Conservation (phyloP, 2,329 filamentous ascomycete genomes). For the Pseudovirgaria hyperparasitica region DNA sequence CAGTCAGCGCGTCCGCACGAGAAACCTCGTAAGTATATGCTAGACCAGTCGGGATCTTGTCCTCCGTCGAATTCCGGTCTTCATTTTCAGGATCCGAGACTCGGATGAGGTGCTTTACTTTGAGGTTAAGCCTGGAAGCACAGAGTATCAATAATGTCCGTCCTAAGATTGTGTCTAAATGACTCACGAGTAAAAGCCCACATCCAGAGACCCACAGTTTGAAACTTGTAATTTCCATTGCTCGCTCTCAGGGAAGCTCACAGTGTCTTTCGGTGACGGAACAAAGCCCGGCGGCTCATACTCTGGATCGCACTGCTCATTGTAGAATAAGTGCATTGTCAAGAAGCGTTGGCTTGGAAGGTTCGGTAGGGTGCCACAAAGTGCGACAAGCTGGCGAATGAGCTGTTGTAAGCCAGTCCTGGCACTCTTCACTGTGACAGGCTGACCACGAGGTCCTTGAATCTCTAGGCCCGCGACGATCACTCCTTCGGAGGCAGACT, state of each 20-base stretch:
- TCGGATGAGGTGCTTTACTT: too few relatives aligned
- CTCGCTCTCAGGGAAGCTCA: constrained; percentile 24
- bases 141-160: too few relatives aligned
- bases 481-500: constrained; percentile 4
- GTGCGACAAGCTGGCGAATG: constrained; percentile 27
- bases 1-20: too few relatives aligned
- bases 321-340: constrained; percentile 33
- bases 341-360: constrained; percentile 27
- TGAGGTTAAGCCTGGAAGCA: too few relatives aligned
- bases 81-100: too few relatives aligned
- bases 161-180: too few relatives aligned
- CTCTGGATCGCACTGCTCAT: constrained; percentile 22
- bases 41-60: too few relatives aligned
- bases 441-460: constrained; percentile 15
- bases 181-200: constrained; percentile 23
- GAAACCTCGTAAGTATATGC: too few relatives aligned
- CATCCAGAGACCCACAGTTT: constrained; percentile 20
- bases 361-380: constrained; percentile 18
- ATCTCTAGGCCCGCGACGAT: constrained; percentile 13
- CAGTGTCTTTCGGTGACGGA: constrained; percentile 11
- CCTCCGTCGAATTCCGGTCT: too few relatives aligned
- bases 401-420: constrained; percentile 29
- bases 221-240: constrained; percentile 25
- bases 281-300: constrained; percentile 32
- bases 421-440: constrained; percentile 26